Percentiles rank a stretch among this genome's conserved stretches.
Evolutionary conservation across 306 rosid species (phyloP).

Genomic region (Quercus mongolica): DNA sequence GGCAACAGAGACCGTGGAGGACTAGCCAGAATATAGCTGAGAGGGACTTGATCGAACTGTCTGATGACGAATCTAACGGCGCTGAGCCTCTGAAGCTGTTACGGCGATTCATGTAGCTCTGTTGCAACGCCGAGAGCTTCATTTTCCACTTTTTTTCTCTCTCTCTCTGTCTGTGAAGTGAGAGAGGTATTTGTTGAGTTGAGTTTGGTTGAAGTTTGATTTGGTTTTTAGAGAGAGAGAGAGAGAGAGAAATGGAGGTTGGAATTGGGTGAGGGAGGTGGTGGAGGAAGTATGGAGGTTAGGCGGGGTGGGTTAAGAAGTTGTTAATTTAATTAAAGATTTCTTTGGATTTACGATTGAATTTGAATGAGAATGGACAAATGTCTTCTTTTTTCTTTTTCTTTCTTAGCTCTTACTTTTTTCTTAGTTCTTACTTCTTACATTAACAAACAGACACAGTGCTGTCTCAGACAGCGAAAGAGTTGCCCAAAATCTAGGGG

Average conservation of each 20-base stretch:
- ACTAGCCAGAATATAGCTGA: constrained; percentile 81
- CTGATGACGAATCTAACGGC: constrained; percentile 61
- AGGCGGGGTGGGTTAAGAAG: constrained; percentile 1
- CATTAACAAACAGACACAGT: background rate
- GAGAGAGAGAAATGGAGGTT: background rate
- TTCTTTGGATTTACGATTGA: constrained; percentile 59
- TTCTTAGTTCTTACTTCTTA: background rate
- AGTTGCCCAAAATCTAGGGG: constrained; percentile 19
- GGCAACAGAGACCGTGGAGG: constrained; percentile 88
- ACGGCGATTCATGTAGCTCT: constrained; percentile 75
- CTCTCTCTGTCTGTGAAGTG: background rate
- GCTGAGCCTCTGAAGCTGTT: constrained; percentile 69
- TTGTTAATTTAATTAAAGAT: constrained; percentile 35
- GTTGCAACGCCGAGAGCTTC: constrained; percentile 94
- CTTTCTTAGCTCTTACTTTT: background rate
- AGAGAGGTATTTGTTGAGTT: constrained; percentile 3
- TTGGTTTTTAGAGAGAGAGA: constrained; percentile 18
- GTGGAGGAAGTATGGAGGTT: constrained; percentile 15
- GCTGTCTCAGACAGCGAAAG: background rate
- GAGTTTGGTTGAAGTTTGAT: constrained; percentile 13
- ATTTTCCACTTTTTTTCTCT: constrained; percentile 30
- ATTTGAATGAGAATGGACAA: background rate
- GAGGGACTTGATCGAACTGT: constrained; percentile 65
- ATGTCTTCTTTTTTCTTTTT: background rate
- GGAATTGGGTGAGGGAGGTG: constrained; percentile 18